Conservation (phyloP, 345 rosid genomes). For the Firmiana major region DNA sequence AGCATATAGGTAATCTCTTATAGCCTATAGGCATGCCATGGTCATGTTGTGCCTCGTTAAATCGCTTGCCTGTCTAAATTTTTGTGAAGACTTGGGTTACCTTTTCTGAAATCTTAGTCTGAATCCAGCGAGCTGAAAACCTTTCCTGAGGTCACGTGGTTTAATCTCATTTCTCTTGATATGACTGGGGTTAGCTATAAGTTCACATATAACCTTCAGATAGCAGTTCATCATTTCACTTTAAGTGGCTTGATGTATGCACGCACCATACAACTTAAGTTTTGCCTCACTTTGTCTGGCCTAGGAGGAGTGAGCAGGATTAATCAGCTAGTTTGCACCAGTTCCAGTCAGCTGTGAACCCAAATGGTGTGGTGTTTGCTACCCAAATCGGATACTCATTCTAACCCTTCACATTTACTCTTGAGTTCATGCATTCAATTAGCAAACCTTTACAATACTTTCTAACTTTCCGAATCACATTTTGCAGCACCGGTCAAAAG, state of each 20-base stretch:
- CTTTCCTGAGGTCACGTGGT: neutral
- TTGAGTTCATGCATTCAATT: neutral
- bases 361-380: neutral
- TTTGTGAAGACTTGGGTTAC: neutral
- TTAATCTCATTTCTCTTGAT: neutral
- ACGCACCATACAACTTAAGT: neutral
- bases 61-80: neutral
- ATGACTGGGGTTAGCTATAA: neutral
- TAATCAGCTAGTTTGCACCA: neutral
- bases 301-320: neutral
- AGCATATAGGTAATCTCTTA: conserved; percentile 40
- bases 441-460: neutral
- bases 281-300: neutral
- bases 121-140: neutral
- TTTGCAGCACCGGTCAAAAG: conserved; percentile 67
- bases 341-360: neutral
- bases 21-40: neutral
- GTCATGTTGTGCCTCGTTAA: neutral
- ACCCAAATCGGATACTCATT: neutral
- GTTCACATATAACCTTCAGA: neutral
- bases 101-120: neutral
- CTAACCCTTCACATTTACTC: neutral
- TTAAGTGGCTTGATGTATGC: neutral
- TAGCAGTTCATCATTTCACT: neutral
- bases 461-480: conserved; percentile 3